Percentiles rank a stretch among this genome's conserved stretches.
Conservation (phyloP, 2,329 filamentous ascomycete species). For the Cladophialophora carrionii region DNA sequence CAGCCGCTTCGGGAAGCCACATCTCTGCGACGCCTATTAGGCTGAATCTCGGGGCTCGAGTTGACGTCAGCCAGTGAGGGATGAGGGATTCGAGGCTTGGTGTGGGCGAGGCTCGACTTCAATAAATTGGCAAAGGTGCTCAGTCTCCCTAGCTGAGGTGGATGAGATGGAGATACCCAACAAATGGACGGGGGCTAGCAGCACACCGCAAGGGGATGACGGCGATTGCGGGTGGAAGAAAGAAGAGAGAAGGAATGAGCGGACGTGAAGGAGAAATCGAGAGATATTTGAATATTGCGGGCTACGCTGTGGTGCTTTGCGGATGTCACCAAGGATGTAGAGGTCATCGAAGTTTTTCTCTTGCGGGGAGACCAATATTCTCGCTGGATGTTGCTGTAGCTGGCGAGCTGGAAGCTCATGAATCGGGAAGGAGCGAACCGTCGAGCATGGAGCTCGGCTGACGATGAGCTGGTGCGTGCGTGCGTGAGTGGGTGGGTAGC, state of each 20-base stretch:
- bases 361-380: slow-evolving; percentile 10
- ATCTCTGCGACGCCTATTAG: slow-evolving; percentile 24
- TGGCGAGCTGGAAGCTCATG: slow-evolving; percentile 18
- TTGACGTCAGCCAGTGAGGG: slow-evolving; percentile 24
- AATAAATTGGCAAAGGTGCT: slow-evolving; percentile 1
- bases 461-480: slow-evolving; percentile 2
- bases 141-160: slow-evolving; percentile 1
- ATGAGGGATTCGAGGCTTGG: background rate
- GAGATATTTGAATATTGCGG: slow-evolving; percentile 21
- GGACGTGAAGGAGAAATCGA: slow-evolving; percentile 6
- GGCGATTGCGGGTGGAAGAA: slow-evolving; percentile 10
- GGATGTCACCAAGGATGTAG: slow-evolving; percentile 7
- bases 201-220: slow-evolving; percentile 1
- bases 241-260: slow-evolving; percentile 14
- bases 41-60: slow-evolving; percentile 19
- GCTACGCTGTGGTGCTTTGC: slow-evolving; percentile 9
- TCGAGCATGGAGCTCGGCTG: background rate
- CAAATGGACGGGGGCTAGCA: background rate
- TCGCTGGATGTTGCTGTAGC: background rate
- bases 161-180: background rate
- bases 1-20: slow-evolving; percentile 29
- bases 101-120: slow-evolving; percentile 5
- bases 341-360: slow-evolving; percentile 8
- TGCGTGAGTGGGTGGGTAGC: slow-evolving; percentile 2
- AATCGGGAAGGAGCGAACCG: slow-evolving; percentile 13